These are phyloP conservation scores for Wickerhamomyces pijperi DNA, from an alignment of 805 yeast species.

Conservation along the genomic window DNA sequence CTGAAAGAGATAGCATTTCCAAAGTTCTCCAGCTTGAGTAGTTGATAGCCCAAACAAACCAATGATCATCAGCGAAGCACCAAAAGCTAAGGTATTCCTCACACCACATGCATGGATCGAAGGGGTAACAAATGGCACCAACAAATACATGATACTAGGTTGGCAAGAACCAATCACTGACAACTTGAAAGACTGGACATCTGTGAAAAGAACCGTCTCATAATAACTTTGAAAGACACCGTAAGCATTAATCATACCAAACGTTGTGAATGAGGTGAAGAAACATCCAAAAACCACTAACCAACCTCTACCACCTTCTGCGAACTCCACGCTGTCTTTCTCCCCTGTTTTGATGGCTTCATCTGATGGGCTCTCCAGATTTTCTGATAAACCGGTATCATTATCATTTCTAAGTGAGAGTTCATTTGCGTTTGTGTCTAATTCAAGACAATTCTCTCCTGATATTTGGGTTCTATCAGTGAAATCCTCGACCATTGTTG, in stretches of 20 bases:
- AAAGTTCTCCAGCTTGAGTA: constrained; percentile 7
- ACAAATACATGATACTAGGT: constrained; percentile 11
- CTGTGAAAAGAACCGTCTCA: constrained; percentile 12
- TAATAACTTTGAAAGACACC: constrained; percentile 16
- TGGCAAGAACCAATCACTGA: constrained; percentile 17
- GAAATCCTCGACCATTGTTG: too few species aligned
- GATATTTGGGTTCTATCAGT: too few species aligned
- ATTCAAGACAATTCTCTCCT: too few species aligned
- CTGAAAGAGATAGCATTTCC: constrained; percentile 19
- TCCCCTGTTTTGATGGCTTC: constrained; percentile 4
- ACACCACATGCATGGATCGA: constrained; percentile 13
- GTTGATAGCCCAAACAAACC: constrained; percentile 14
- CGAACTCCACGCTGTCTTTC: constrained; percentile 8
- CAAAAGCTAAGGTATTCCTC: constrained; percentile 6
- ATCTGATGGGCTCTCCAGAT: too few species aligned
- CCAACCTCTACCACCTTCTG: constrained; percentile 16
- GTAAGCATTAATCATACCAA: constrained; percentile 16
- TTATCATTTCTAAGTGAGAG: too few species aligned
- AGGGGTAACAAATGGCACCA: constrained; percentile 10
- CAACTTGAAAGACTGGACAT: constrained; percentile 8
- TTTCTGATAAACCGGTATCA: too few species aligned
- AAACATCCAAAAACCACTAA: constrained; percentile 13
- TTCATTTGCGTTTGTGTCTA: too few species aligned
- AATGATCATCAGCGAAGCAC: constrained; percentile 6
- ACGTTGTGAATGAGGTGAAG: constrained; percentile 8